phyloP scores from a whole-genome alignment of 805 yeast genomes.

The Metschnikowia lachancei region DNA sequence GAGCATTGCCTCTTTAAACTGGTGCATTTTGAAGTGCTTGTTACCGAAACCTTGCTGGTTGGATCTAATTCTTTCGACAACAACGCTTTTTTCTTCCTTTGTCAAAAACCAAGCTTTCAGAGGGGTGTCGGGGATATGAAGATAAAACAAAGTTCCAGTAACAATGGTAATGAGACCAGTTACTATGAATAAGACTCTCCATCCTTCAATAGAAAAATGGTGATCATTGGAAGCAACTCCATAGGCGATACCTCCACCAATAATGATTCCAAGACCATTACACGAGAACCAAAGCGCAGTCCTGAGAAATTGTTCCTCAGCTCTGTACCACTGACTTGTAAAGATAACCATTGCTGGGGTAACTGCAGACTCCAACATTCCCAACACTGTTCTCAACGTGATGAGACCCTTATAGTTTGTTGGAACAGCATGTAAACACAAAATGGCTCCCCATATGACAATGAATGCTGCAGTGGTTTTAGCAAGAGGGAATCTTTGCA shows the following conservation, averaged over 20 bases:
- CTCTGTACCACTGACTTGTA: constrained; percentile 58
- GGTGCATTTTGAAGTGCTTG: constrained; percentile 51
- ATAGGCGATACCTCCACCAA: constrained; percentile 50
- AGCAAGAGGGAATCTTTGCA: constrained; percentile 59
- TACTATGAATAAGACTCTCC: constrained; percentile 60
- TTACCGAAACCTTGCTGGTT: constrained; percentile 62
- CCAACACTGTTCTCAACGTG: constrained; percentile 48
- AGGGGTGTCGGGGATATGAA: constrained; percentile 59
- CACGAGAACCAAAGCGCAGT: constrained; percentile 38
- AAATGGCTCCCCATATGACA: constrained; percentile 60
- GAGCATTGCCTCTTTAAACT: constrained; percentile 48
- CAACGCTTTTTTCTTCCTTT: constrained; percentile 40
- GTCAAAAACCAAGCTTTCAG: constrained; percentile 42
- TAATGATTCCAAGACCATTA: constrained; percentile 37
- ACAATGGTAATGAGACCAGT: constrained; percentile 58
- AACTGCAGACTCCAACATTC: constrained; percentile 51
- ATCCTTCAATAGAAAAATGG: constrained; percentile 45
- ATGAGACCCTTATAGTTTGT: constrained; percentile 43
- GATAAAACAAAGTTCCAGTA: constrained; percentile 45
- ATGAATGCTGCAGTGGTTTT: constrained; percentile 48
- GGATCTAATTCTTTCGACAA: constrained; percentile 51
- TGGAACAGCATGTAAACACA: constrained; percentile 54
- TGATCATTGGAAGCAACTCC: constrained; percentile 43
- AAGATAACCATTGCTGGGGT: constrained; percentile 57
- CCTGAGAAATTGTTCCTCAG: constrained; percentile 35